Evolutionary conservation across 2,329 filamentous ascomycete species (phyloP).

Genomic region (Chrysoporthe austroafricana): DNA sequence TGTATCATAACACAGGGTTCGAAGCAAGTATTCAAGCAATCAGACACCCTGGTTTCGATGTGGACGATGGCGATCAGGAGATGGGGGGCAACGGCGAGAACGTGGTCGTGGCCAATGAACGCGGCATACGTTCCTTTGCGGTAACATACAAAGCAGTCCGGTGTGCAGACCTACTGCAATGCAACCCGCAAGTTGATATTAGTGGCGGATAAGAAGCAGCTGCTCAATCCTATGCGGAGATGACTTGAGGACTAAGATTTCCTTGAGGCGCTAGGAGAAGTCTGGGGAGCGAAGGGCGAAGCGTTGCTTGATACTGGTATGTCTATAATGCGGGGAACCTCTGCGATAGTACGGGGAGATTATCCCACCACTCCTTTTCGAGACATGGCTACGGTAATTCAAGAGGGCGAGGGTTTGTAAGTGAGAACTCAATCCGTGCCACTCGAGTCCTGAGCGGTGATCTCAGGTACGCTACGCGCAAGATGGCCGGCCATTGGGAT

Average conservation of each 20-base stretch:
- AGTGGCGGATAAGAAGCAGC: neutral
- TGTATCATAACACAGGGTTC: neutral
- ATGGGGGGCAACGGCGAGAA: neutral
- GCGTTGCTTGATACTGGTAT: neutral
- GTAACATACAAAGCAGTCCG: neutral
- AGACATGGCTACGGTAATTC: neutral
- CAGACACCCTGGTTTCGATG: neutral
- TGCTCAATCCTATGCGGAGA: neutral
- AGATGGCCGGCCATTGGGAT: conserved; percentile 26
- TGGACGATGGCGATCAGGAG: neutral
- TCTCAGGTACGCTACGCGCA: neutral
- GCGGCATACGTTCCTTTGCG: neutral
- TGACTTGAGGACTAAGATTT: too few relatives aligned
- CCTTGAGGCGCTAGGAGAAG: too few relatives aligned
- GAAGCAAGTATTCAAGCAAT: neutral
- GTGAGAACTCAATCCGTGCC: neutral
- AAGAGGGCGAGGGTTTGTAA: too few relatives aligned
- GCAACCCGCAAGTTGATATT: neutral
- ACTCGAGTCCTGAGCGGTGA: neutral
- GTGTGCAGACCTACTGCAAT: neutral
- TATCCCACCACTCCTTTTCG: neutral
- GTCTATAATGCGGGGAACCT: conserved; percentile 1
- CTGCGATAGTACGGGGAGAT: neutral
- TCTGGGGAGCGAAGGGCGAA: too few relatives aligned
- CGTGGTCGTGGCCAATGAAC: neutral